phyloP scores from a whole-genome alignment of 768 basidiomycete genomes.

The Naganishia friedmannii region DNA sequence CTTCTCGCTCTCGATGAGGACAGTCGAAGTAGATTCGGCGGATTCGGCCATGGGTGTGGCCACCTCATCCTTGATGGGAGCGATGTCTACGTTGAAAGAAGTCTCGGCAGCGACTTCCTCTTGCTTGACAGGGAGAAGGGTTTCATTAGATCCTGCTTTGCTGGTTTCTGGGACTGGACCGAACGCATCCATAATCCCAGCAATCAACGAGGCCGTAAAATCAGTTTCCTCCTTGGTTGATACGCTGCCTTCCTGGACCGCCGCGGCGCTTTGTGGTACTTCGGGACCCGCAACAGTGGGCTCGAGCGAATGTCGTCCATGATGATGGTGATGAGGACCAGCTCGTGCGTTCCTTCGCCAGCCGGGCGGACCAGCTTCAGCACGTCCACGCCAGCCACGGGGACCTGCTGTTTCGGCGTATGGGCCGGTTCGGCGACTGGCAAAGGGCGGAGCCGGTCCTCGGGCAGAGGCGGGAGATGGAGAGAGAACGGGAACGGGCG shows the following conservation, averaged over 20 bases:
- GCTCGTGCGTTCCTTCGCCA: no score
- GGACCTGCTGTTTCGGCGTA: background rate
- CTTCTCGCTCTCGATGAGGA: slow-evolving; percentile 25
- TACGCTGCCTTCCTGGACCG: background rate
- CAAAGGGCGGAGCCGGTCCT: background rate
- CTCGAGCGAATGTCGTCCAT: no score
- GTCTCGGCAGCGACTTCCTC: background rate
- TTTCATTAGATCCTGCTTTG: background rate
- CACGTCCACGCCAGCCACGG: background rate
- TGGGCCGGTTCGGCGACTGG: background rate
- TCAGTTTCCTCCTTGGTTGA: background rate
- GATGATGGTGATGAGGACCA: no score
- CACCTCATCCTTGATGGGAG: background rate
- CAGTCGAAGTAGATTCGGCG: background rate
- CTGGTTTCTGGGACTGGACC: background rate
- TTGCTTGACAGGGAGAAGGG: background rate
- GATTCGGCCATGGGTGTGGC: background rate
- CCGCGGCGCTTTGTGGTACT: background rate
- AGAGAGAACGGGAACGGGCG: background rate
- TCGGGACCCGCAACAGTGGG: no score
- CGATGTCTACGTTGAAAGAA: background rate
- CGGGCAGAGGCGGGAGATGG: background rate
- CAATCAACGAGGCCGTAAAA: background rate
- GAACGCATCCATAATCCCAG: background rate
- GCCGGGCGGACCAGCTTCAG: no score